Conservation (phyloP, 1,284 basidiomycete species). For the Pulveroboletus ridleyi region DNA sequence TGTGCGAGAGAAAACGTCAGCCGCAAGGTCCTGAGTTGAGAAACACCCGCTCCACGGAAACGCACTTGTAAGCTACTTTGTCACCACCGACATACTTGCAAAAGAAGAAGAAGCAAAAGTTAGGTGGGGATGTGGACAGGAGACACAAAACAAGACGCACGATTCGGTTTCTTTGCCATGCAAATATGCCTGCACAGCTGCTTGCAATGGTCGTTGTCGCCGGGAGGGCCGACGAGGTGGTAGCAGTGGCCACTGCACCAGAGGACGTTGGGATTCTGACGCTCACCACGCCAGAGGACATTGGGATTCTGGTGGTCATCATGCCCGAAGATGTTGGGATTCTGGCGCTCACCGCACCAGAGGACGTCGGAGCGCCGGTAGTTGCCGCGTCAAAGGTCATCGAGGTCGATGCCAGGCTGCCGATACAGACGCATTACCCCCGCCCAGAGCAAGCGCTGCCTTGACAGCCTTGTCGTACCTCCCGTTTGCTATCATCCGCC, state of each 20-base stretch:
- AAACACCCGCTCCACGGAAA: background rate
- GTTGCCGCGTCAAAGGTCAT: background rate
- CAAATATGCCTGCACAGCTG: slow-evolving; percentile 52
- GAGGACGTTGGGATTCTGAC: slow-evolving; percentile 21
- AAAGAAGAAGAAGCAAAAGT: background rate
- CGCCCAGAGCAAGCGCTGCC: slow-evolving; percentile 45
- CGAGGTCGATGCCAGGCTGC: background rate
- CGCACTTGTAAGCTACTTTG: slow-evolving; percentile 47
- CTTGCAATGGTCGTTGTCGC: slow-evolving; percentile 38
- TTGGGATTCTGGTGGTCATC: slow-evolving; percentile 7
- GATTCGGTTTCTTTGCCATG: slow-evolving; percentile 51
- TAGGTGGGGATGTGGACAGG: background rate
- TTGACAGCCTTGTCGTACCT: slow-evolving; percentile 61
- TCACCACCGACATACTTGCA: slow-evolving; percentile 53
- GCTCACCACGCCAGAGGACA: background rate
- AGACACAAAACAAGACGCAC: slow-evolving; percentile 33
- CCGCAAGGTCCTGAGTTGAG: background rate
- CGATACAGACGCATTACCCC: slow-evolving; percentile 12
- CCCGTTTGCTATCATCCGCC: slow-evolving; percentile 48
- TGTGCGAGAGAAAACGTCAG: background rate
- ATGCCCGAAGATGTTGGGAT: too few relatives aligned
- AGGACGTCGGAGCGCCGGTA: slow-evolving; percentile 18
- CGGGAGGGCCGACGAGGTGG: slow-evolving; percentile 30
- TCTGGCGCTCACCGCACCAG: slow-evolving; percentile 4
- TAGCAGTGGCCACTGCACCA: slow-evolving; percentile 25